Base-by-base conservation (phyloP, 164 flowering plant genomes). In the Pachysandra terminalis region DNA sequence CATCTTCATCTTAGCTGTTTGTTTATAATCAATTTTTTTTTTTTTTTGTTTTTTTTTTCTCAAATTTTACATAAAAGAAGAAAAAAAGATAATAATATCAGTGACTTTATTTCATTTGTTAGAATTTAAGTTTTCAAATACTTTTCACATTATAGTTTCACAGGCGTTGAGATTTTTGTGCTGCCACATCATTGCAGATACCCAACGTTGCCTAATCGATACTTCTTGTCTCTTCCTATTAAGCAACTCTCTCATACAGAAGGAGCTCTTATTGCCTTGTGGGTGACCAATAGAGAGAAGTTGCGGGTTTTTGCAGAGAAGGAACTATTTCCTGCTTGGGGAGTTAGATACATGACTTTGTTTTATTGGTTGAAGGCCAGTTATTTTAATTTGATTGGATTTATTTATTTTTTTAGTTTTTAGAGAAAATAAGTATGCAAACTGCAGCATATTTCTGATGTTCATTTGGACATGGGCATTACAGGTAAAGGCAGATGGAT, bases 231-330 rank as follows among this genome's bases (percentile, higher is more conserved):
- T 32, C 81, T 95, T 79, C 99, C 99, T 41, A 76, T 95, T 48
- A 87, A 87, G 84, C 80, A 87, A 74, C 86, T 95, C 49, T 62
- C 84, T 68, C 98, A 89, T 75, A 65, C 77, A 19, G 79, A 76
- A 40, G 99, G 97, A 70, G 91, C 97, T 23, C 84, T 95, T 62
- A 88, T 95, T 56, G 98, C 96, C 61, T 81, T 95, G 69, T 95
- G 99, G 98, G 93, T 95, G 68, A 95, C 99, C 15, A 92, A 92
- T 56, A 86, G 91, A 72, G 98, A 95, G 83, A 90, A 92, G 68
- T 67, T 92, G 74, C 85, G 87, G 41, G 67, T 53, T 59, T 95
- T 92, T 73, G 88, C 90, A 61, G 93, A 90, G 78, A 81, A 82
- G 66, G 99, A 95, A 78, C 74, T 95, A 51, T 87, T 95, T 68